phyloP scores from a whole-genome alignment of 2,329 filamentous ascomycete species.

The Nigrospora sphaerica region DNA sequence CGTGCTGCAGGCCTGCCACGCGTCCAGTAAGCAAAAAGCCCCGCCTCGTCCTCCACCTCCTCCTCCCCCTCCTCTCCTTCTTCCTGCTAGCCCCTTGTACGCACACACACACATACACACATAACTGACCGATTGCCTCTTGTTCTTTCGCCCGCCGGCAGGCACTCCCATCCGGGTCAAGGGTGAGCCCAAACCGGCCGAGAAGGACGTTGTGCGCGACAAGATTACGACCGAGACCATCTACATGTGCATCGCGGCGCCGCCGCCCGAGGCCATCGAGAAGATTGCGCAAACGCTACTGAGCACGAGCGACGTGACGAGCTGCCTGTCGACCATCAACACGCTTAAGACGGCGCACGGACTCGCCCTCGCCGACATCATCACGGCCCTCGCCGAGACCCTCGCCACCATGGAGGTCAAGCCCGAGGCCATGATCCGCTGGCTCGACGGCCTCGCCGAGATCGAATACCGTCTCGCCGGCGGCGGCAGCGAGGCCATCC shows the following conservation, averaged over 20 bases:
- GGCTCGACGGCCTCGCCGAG: slow-evolving; percentile 85
- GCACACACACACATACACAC: background rate
- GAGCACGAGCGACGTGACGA: slow-evolving; percentile 78
- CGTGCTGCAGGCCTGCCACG: slow-evolving; percentile 92
- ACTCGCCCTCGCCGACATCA: slow-evolving; percentile 85
- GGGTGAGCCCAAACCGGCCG: slow-evolving; percentile 50
- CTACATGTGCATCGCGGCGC: slow-evolving; percentile 95
- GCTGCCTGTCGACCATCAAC: slow-evolving; percentile 82
- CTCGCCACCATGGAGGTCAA: slow-evolving; percentile 76
- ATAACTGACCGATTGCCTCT: slow-evolving; percentile 19
- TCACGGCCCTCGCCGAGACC: slow-evolving; percentile 80
- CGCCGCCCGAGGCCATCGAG: slow-evolving; percentile 80
- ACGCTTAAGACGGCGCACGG: slow-evolving; percentile 80
- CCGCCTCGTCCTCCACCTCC: background rate
- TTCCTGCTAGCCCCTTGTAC: slow-evolving; percentile 1
- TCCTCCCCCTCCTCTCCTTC: background rate
- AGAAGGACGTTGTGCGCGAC: slow-evolving; percentile 66
- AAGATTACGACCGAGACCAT: slow-evolving; percentile 84
- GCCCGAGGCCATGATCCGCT: slow-evolving; percentile 79
- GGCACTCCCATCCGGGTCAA: slow-evolving; percentile 56
- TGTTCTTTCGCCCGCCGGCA: slow-evolving; percentile 25
- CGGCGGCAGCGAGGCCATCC: slow-evolving; percentile 78
- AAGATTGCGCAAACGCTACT: slow-evolving; percentile 80
- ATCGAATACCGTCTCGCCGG: slow-evolving; percentile 88
- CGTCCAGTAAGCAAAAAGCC: slow-evolving; percentile 60